Evolutionary conservation across 2,329 filamentous ascomycete genomes (phyloP).

Genomic region (Penicillium sp.): DNA sequence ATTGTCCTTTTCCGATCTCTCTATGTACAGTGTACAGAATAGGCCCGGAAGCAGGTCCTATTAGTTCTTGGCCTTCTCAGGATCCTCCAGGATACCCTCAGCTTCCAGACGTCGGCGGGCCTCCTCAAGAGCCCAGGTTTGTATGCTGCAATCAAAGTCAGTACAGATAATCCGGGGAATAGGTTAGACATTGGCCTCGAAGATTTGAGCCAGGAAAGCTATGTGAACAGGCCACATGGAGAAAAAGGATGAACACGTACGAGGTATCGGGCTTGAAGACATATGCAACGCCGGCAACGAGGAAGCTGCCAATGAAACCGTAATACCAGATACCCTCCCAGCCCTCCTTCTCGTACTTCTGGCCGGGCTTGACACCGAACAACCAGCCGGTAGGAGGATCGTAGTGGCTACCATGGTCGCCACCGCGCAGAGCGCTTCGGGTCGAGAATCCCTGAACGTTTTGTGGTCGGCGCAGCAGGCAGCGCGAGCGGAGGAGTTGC

Average conservation of each 20-base stretch:
- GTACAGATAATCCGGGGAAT: conserved; percentile 7
- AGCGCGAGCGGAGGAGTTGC: conserved; percentile 45
- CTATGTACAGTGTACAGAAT: conserved; percentile 49
- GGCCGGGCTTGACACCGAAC: conserved; percentile 89
- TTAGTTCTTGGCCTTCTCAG: conserved; percentile 59
- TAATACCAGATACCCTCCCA: conserved; percentile 90
- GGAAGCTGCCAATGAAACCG: conserved; percentile 79
- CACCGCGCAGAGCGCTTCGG: conserved; percentile 43
- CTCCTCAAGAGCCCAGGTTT: conserved; percentile 98
- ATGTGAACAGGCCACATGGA: not conserved
- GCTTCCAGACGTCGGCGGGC: conserved; percentile 91
- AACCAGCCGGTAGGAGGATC: conserved; percentile 92
- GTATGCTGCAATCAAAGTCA: conserved; percentile 69
- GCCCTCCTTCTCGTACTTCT: conserved; percentile 94
- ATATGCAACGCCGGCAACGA: conserved; percentile 76
- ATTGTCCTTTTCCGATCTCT: conserved; percentile 38
- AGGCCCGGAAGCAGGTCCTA: conserved; percentile 23
- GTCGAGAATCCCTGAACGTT: conserved; percentile 47
- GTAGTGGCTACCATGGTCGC: conserved; percentile 74
- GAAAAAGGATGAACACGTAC: conserved; percentile 64
- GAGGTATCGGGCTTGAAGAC: conserved; percentile 98
- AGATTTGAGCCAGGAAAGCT: not conserved
- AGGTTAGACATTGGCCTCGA: not conserved
- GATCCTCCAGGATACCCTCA: conserved; percentile 90
- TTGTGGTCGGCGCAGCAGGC: conserved; percentile 41